These are phyloP conservation scores for Euptelea pleiosperma DNA, from an alignment of 164 flowering plant genomes.

Conservation along the genomic window DNA sequence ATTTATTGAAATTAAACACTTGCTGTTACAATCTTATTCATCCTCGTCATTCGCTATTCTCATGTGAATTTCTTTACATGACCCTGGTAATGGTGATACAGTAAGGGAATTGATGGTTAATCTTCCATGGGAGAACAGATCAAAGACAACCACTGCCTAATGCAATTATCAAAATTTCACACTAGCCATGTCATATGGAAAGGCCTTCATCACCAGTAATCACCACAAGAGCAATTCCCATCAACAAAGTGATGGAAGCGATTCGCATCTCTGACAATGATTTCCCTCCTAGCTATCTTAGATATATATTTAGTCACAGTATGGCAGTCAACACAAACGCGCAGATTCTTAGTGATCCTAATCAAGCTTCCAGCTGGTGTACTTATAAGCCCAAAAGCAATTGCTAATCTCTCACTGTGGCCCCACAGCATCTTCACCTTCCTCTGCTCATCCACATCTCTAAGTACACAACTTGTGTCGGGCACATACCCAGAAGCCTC, in stretches of 20 bases:
- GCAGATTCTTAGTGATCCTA: slow-evolving; percentile 36
- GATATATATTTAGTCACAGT: slow-evolving; percentile 33
- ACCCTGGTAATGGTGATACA: no score
- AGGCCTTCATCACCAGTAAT: slow-evolving; percentile 30
- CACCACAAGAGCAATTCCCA: slow-evolving; percentile 39
- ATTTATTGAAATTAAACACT: no score
- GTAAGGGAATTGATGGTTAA: no score
- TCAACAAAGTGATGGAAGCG: slow-evolving; percentile 37
- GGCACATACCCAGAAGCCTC: slow-evolving; percentile 33
- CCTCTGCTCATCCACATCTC: slow-evolving; percentile 31
- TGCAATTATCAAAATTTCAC: no score
- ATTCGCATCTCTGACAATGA: slow-evolving; percentile 37
- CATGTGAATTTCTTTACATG: background rate
- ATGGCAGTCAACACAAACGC: slow-evolving; percentile 39
- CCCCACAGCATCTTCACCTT: slow-evolving; percentile 34
- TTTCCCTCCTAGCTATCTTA: slow-evolving; percentile 31
- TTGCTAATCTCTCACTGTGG: slow-evolving; percentile 45
- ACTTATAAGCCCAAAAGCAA: slow-evolving; percentile 34
- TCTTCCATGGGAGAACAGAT: no score
- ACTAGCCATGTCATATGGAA: no score
- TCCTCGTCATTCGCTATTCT: background rate
- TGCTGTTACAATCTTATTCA: no score
- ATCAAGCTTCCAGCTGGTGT: slow-evolving; percentile 38
- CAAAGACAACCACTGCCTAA: no score
- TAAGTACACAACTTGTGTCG: slow-evolving; percentile 37